Conservation (phyloP, 192 early-diverging fungal species). For the Funneliformis mosseae region DNA sequence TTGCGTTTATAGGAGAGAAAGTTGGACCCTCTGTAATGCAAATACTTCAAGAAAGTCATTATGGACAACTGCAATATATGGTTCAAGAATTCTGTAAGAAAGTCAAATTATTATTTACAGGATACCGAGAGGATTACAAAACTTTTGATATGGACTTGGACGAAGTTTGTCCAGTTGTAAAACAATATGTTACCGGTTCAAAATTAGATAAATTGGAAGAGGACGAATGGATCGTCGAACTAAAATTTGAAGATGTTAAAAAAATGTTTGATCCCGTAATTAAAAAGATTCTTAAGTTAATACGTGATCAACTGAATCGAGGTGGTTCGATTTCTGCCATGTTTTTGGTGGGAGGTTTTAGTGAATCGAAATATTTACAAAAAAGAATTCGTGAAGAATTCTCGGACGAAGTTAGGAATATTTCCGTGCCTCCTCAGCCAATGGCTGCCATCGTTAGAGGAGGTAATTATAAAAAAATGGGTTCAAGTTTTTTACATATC, state of each 20-base stretch:
- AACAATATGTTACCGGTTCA: background rate
- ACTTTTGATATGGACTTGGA: background rate
- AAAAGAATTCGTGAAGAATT: constrained; percentile 52
- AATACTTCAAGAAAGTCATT: constrained; percentile 2
- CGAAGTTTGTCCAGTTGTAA: background rate
- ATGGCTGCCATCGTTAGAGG: constrained; percentile 54
- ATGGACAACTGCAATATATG: constrained; percentile 24
- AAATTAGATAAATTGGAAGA: background rate
- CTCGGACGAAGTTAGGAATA: constrained; percentile 38
- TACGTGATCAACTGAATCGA: constrained; percentile 46
- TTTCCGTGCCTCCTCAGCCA: constrained; percentile 54
- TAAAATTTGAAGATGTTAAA: constrained; percentile 22
- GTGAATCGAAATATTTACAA: constrained; percentile 49
- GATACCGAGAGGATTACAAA: background rate
- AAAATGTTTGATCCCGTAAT: constrained; percentile 54
- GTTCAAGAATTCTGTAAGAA: constrained; percentile 18
- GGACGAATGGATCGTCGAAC: constrained; percentile 17
- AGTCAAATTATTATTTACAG: constrained; percentile 13
- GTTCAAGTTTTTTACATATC: background rate
- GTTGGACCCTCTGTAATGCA: background rate
- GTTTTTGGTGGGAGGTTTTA: constrained; percentile 57
- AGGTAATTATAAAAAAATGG: background rate
- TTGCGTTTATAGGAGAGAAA: background rate
- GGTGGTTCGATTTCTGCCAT: constrained; percentile 40
- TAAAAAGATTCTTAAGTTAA: constrained; percentile 44